A percentile compares a stretch with the other conserved stretches of the same genome.
Evolutionary conservation across 805 yeast species (phyloP).

Genomic region (Wickerhamiella kurtzmanii): DNA sequence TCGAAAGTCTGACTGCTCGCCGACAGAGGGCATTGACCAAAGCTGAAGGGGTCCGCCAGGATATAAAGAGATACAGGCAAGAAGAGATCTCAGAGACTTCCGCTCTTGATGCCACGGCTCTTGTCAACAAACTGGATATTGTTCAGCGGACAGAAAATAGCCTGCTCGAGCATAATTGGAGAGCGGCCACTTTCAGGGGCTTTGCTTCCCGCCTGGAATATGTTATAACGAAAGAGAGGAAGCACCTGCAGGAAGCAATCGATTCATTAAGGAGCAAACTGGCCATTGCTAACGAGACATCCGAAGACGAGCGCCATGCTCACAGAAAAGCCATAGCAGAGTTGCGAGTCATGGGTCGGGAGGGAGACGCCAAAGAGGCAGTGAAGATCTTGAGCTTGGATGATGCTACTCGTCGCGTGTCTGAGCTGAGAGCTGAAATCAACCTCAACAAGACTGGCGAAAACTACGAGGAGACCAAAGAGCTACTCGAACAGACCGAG

Average conservation of each 20-base stretch:
- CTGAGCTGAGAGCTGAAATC: slow-evolving; percentile 3
- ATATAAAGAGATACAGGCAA: not conserved
- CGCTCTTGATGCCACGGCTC: not conserved
- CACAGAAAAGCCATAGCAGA: not conserved
- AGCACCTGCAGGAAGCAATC: slow-evolving; percentile 9
- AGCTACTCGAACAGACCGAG: slow-evolving; percentile 5
- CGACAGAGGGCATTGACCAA: not conserved
- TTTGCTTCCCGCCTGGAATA: slow-evolving; percentile 2
- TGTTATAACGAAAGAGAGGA: not conserved
- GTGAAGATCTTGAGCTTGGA: not conserved
- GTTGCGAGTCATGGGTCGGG: not conserved
- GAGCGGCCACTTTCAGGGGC: not conserved
- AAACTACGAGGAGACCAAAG: slow-evolving; percentile 6
- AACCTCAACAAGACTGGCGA: slow-evolving; percentile 6
- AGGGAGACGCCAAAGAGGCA: slow-evolving; percentile 2
- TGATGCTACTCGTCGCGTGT: slow-evolving; percentile 2
- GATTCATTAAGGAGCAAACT: not conserved
- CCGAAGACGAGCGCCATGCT: not conserved
- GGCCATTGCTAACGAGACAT: not conserved
- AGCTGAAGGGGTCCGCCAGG: not conserved
- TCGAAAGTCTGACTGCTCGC: no score
- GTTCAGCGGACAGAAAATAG: not conserved
- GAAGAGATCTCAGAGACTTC: not conserved
- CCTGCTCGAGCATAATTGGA: not conserved
- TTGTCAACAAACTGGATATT: not conserved